These are phyloP conservation scores for Groenewaldozyma salmanticensis DNA, from an alignment of 805 yeast species.

Conservation along the genomic window DNA sequence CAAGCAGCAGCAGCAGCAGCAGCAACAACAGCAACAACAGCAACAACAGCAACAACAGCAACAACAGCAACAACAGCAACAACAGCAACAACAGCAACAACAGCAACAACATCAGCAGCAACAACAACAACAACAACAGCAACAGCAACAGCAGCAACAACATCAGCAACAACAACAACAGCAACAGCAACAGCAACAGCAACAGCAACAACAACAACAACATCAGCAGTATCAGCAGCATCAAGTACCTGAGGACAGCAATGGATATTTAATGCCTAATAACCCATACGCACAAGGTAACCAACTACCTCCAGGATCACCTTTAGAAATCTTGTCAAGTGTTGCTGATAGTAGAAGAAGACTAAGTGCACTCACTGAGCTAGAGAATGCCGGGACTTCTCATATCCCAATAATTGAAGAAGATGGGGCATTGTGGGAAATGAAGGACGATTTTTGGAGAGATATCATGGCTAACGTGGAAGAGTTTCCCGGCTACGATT, in stretches of 20 bases:
- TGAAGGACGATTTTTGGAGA: constrained; percentile 67
- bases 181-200: background rate
- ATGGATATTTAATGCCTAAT: background rate
- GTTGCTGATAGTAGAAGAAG: constrained; percentile 26
- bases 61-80: too few relatives aligned
- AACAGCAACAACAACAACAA: background rate
- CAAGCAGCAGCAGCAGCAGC: too few relatives aligned
- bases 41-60: too few relatives aligned
- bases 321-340: constrained; percentile 33
- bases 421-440: constrained; percentile 38
- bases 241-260: background rate
- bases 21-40: too few relatives aligned
- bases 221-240: background rate
- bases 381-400: constrained; percentile 20
- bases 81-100: too few relatives aligned
- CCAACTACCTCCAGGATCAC: constrained; percentile 21
- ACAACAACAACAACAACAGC: background rate
- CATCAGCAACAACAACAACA: background rate
- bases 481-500: constrained; percentile 17
- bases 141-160: background rate
- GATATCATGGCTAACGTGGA: constrained; percentile 30
- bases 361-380: constrained; percentile 11
- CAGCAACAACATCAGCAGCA: background rate
- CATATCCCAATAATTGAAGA: background rate
- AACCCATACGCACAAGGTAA: background rate